Conservation (phyloP, 1,284 basidiomycete genomes). For the Sporisorium scitamineum region DNA sequence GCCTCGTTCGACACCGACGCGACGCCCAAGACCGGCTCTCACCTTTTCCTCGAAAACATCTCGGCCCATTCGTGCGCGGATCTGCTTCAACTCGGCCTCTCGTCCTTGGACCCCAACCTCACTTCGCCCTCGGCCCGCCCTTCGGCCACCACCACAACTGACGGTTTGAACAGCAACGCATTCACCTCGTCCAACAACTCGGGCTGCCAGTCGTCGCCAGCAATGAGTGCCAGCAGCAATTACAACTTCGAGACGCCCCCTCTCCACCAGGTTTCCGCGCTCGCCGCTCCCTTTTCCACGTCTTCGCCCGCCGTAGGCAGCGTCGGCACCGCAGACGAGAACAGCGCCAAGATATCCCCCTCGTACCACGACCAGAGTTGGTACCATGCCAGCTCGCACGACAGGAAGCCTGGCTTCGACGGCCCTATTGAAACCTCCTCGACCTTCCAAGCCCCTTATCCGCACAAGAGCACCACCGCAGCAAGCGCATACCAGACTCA, state of each 20-base stretch:
- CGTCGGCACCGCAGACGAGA: conserved; percentile 18
- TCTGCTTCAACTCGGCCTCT: conserved; percentile 12
- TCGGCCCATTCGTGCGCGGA: conserved; percentile 15
- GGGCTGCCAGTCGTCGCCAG: conserved; percentile 28
- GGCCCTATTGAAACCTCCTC: conserved; percentile 12
- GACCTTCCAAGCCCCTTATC: conserved; percentile 23
- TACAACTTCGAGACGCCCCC: conserved; percentile 41
- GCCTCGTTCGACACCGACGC: conserved; percentile 10
- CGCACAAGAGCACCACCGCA: conserved; percentile 11
- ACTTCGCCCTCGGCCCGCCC: conserved; percentile 1
- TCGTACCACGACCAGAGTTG: conserved; percentile 28
- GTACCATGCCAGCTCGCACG: conserved; percentile 21
- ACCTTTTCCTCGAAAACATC: conserved; percentile 23
- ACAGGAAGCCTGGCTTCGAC: conserved; percentile 12
- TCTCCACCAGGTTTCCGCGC: conserved; percentile 28
- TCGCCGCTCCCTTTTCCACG: conserved; percentile 19
- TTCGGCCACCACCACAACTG: conserved; percentile 10
- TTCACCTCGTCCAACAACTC: conserved; percentile 13
- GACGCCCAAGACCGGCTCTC: conserved; percentile 30
- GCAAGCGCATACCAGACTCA: conserved; percentile 10
- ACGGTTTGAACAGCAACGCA: conserved; percentile 7
- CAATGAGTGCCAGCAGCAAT: conserved; percentile 37
- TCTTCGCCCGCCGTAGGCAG: conserved; percentile 34
- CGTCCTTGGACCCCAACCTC: conserved; percentile 12
- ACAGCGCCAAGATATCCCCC: conserved; percentile 26